A percentile compares a stretch with the other conserved stretches of the same genome.
Conservation (phyloP, 495 filamentous ascomycete genomes). For the Penicillium lividum region DNA sequence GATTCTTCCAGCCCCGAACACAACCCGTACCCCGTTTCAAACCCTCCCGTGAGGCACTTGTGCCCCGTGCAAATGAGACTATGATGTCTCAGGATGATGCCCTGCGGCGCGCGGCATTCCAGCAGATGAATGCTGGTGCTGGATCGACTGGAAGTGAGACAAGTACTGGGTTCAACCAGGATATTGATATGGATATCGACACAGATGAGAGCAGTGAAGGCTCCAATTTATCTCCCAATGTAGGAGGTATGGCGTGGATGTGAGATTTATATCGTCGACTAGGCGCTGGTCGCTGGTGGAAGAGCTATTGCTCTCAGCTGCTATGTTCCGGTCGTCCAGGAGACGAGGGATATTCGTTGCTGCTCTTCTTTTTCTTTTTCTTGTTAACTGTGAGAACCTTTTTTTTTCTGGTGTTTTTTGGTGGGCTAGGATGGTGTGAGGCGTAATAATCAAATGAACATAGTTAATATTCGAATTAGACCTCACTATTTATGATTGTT, state of each 20-base stretch:
- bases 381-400: not conserved
- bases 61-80: constrained; percentile 29
- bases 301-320: not conserved
- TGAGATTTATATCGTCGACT: constrained; percentile 10
- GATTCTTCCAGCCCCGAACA: constrained; percentile 44
- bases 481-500: not conserved
- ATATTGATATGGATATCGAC: constrained; percentile 48
- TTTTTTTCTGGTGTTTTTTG: constrained; percentile 6
- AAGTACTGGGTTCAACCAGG: constrained; percentile 26
- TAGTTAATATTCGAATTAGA: constrained; percentile 1
- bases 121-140: constrained; percentile 18
- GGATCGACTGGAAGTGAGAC: constrained; percentile 26
- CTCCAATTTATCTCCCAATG: constrained; percentile 18
- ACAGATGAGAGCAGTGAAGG: constrained; percentile 43
- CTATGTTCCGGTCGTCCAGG: not conserved
- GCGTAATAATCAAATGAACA: constrained; percentile 14
- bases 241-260: constrained; percentile 28
- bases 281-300: constrained; percentile 3
- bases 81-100: constrained; percentile 18
- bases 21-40: constrained; percentile 26
- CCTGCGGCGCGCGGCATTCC: constrained; percentile 23
- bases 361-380: not conserved
- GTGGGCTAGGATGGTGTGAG: not conserved
- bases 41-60: constrained; percentile 31
- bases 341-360: not conserved